phyloP scores from a whole-genome alignment of 306 rosid genomes.

The Lathyrus tuberosus region DNA sequence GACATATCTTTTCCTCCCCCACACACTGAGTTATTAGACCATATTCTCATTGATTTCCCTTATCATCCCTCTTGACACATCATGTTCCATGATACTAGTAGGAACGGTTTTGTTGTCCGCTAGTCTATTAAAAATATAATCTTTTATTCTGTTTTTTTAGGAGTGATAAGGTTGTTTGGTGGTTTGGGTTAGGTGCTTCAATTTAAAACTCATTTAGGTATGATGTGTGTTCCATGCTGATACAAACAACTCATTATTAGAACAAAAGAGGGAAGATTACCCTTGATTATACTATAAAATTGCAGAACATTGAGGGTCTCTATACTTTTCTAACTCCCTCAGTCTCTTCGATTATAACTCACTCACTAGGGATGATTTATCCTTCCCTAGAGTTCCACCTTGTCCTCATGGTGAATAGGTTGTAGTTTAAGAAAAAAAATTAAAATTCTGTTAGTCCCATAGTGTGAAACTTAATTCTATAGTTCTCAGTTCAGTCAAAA shows the following conservation, averaged over 20 bases:
- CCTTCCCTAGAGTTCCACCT: neutral
- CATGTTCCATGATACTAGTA: neutral
- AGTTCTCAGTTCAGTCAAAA: neutral
- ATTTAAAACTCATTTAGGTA: neutral
- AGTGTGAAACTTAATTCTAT: neutral
- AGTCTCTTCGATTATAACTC: too few relatives aligned
- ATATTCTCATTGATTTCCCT: neutral
- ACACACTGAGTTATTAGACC: neutral
- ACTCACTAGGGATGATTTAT: neutral
- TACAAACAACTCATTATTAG: neutral
- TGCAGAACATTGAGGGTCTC: too few relatives aligned
- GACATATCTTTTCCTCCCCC: neutral
- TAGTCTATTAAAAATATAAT: neutral
- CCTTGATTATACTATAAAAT: neutral
- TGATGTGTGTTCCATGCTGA: neutral
- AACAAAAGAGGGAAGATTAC: neutral
- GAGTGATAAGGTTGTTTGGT: neutral
- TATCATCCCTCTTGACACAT: neutral
- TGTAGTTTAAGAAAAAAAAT: neutral
- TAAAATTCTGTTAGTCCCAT: neutral
- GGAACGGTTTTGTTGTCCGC: neutral
- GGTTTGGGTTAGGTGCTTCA: neutral
- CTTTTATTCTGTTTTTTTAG: neutral
- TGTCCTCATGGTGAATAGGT: neutral
- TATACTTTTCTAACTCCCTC: too few relatives aligned